Evolutionary conservation across 192 early-diverging fungal species (phyloP), one percentile per base, ranked within the genome.

Genomic region (Coemansia sp.): DNA sequence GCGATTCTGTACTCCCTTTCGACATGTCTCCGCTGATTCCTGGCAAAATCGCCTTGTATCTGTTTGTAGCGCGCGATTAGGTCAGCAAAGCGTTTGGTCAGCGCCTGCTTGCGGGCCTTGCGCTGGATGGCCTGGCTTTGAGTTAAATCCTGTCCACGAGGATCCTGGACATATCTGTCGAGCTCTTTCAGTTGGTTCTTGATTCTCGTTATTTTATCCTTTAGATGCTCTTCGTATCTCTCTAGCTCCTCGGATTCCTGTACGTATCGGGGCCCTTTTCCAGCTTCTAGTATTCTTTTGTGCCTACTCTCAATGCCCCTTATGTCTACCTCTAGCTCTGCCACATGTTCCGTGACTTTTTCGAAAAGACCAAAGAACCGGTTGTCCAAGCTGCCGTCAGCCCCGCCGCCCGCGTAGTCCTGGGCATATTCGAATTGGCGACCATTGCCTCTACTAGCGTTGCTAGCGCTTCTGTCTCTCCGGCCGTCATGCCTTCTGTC

Each of bases 51-150:
- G 42, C 57, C 5, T 31, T 67, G 54, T 38, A 58, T 67, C 31
- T 56, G 30, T 54, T 55, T 40, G 42, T 67, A 67, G 18, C 57
- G 40, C 45, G 10, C 10, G 11, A 67, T 50, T 40, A 42, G 48
- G 30, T 67, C 65, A 12, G 55, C 52, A 33, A 59, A 48, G 16
- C 48, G 38, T 25, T 32, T 34, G 17, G 58, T 57, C 63, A 59
- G 63, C 31, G 14, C 38, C 58, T 48, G 38, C 58, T 65, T 63
- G 8, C 63, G 66, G 62, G 16, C 42, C 17, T 42, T 61, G 58
- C 67, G 69, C 52, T 51, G 59, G 38, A 58, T 58, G 42, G 48
- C 33, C 42, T 64, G 75, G 52, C 60, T 71, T 29, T 38, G 67
- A 14, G 71, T 59, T 49, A 73, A 42, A 3, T 65, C 67, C 0